phyloP scores from a whole-genome alignment of 2,329 filamentous ascomycete species.

The Gnomoniopsis smithogilvyi region DNA sequence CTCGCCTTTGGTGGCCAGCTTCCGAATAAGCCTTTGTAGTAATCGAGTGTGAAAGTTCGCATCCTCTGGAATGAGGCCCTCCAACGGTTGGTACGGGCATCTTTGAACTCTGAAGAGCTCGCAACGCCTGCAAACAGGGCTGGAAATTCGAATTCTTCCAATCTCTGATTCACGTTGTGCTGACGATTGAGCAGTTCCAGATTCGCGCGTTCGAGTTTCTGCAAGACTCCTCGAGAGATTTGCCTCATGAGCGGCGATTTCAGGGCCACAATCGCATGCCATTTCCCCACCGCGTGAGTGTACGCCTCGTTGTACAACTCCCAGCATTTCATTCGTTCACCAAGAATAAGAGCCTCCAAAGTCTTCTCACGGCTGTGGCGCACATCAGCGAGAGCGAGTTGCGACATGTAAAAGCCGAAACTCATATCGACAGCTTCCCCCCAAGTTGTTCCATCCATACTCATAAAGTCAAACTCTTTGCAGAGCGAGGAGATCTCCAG shows the following conservation, averaged over 20 bases:
- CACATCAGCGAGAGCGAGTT: constrained; percentile 75
- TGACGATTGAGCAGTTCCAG: constrained; percentile 75
- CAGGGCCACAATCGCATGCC: constrained; percentile 66
- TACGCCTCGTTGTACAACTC: constrained; percentile 89
- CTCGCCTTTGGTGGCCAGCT: constrained; percentile 89
- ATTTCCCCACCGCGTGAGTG: constrained; percentile 85
- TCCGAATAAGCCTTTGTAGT: constrained; percentile 59
- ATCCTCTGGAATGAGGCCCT: constrained; percentile 70
- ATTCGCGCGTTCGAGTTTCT: constrained; percentile 77
- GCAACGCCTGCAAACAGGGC: constrained; percentile 85
- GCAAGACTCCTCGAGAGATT: constrained; percentile 68
- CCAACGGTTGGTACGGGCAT: constrained; percentile 83
- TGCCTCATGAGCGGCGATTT: constrained; percentile 66
- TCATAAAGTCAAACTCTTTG: constrained; percentile 55
- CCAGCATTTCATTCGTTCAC: constrained; percentile 79
- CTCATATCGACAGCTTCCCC: constrained; percentile 60
- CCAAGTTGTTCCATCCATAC: constrained; percentile 54
- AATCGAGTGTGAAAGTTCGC: constrained; percentile 67
- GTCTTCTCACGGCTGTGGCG: constrained; percentile 82
- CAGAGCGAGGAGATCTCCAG: constrained; percentile 52
- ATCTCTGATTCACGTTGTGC: constrained; percentile 64
- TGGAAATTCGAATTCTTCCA: constrained; percentile 91
- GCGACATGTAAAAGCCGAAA: constrained; percentile 74
- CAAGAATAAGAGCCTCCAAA: constrained; percentile 82
- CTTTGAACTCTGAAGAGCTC: constrained; percentile 76